Evolutionary conservation across 75 land plant species (phyloP), one percentile per base, ranked within the genome.

Genomic region (Pseudotsuga menziesii): DNA sequence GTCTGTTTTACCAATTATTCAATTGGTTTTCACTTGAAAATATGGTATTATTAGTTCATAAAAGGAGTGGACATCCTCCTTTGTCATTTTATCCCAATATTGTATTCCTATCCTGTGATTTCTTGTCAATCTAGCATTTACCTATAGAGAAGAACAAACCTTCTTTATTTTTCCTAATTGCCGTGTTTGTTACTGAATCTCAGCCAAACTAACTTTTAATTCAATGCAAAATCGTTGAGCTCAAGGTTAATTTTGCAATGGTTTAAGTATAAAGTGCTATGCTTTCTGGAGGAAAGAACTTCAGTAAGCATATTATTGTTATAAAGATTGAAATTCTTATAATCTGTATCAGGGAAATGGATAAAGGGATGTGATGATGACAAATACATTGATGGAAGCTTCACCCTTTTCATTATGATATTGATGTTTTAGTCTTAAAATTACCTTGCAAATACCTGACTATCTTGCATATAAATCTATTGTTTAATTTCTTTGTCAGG

Each of bases 401-500:
- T 69, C 72, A 36, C 0, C 22, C 72, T 22, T 20, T 19, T 69
- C 48, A 3, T 69, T 35, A 0, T 69, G 17, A 41, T 20, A 39
- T 8, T 69, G 52, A 41, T 41, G 52, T 41, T 41, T 69, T 69
- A 32, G 48, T 41, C 35, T 69, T 14, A 6, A 41, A 8, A 39
- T 19, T 2, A 3, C 23, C 2, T 20, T 48, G 5, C 52, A 36
- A 69, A 12, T 8, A 69, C 3, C 20, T 36, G 12, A 69, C 6
- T 69, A 39, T 39, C 52, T 13, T 69, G 3, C 5, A 2, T 41
- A 69, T 20, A n/a, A 36, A 9, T 41, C n/a, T 22, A 20, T 17
- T 69, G 72, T n/a, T 69, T 69, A 27, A 25, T 61, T 67, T 15
- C 9, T 32, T 20, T 8, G 75, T 36, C 81, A 96, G 99, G 99